Conservation (phyloP, 495 filamentous ascomycete genomes). For the Hypoxylon perforatum region DNA sequence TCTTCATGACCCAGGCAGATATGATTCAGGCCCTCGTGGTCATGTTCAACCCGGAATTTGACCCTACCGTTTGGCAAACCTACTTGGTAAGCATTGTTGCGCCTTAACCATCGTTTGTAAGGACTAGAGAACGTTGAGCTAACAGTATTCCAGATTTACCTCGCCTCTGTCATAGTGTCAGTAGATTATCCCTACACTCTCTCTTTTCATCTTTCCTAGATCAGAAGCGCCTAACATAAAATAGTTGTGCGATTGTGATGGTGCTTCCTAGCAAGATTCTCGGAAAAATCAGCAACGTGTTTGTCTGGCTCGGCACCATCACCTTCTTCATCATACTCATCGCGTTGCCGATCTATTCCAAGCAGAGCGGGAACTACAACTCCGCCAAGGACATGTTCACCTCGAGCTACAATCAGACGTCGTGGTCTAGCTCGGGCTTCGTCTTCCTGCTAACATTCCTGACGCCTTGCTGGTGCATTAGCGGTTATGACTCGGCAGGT, state of each 20-base stretch:
- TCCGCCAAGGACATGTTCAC: conserved; percentile 10
- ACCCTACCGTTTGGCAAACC: conserved; percentile 5
- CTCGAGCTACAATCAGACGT: conserved; percentile 12
- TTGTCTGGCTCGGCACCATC: conserved; percentile 6
- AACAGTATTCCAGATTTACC: conserved; percentile 6
- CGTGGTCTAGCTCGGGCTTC: conserved; percentile 1
- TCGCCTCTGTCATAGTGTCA: conserved; percentile 10
- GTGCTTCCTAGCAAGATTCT: conserved; percentile 16
- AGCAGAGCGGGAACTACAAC: conserved; percentile 10
- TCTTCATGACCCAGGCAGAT: conserved; percentile 16
- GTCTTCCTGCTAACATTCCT: conserved; percentile 10
- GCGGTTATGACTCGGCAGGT: conserved; percentile 16
- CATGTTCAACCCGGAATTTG: conserved; percentile 14
- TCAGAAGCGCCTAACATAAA: neutral
- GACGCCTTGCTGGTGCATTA: conserved; percentile 12
- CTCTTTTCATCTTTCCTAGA: neutral
- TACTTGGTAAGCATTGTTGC: conserved; percentile 7
- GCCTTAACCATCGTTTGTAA: no score
- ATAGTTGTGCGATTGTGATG: conserved; percentile 9
- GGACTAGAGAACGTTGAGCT: neutral
- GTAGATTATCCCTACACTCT: neutral
- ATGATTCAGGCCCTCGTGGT: conserved; percentile 16
- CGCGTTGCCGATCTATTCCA: conserved; percentile 10
- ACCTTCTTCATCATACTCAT: conserved; percentile 13
- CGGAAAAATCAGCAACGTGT: conserved; percentile 8